phyloP scores from a whole-genome alignment of 805 yeast species.

The Candida germanica region DNA sequence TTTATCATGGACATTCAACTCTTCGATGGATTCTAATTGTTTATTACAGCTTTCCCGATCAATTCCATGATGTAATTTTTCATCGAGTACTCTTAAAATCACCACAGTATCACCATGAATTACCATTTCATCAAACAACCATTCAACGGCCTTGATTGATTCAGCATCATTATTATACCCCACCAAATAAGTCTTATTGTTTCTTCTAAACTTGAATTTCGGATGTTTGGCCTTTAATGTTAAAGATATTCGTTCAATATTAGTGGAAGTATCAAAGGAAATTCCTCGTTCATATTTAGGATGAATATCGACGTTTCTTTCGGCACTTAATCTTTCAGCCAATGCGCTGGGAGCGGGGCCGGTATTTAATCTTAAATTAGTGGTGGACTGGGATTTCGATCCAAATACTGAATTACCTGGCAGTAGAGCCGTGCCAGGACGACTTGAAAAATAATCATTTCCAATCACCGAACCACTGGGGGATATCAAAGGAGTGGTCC shows the following conservation, averaged over 20 bases:
- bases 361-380: slow-evolving; percentile 5
- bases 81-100: slow-evolving; percentile 40
- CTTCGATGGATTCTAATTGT: slow-evolving; percentile 29
- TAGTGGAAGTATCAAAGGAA: slow-evolving; percentile 37
- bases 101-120: slow-evolving; percentile 43
- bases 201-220: slow-evolving; percentile 40
- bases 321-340: slow-evolving; percentile 9
- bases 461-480: slow-evolving; percentile 14
- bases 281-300: slow-evolving; percentile 36
- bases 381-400: slow-evolving; percentile 6
- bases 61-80: slow-evolving; percentile 24
- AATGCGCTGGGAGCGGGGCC: slow-evolving; percentile 12
- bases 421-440: slow-evolving; percentile 1
- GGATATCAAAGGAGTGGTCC: slow-evolving; percentile 16
- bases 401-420: slow-evolving; percentile 1
- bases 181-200: slow-evolving; percentile 40
- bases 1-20: slow-evolving; percentile 31
- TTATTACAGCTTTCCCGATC: slow-evolving; percentile 28
- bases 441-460: slow-evolving; percentile 12
- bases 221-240: slow-evolving; percentile 43
- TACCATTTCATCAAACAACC: slow-evolving; percentile 44
- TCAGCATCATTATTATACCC: slow-evolving; percentile 39
- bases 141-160: slow-evolving; percentile 38
- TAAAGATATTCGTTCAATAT: slow-evolving; percentile 30
- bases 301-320: no score